These are phyloP conservation scores for Carex sylvatica DNA, from an alignment of 202 grass and related monocot genomes.

Conservation along the genomic window DNA sequence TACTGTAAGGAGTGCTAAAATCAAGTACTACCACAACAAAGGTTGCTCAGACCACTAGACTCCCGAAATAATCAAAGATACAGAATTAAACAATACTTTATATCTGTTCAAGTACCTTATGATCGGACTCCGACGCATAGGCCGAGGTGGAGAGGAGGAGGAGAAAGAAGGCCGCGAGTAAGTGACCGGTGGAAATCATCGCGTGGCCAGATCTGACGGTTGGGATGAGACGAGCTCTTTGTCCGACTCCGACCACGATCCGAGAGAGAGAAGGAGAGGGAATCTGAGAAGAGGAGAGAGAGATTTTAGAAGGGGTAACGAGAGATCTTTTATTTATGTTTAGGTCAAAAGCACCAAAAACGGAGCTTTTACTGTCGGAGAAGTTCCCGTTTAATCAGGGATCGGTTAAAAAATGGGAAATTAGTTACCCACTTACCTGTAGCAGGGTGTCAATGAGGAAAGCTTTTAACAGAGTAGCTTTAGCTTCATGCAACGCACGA, in stretches of 20 bases:
- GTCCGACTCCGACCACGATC: constrained; percentile 27
- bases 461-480: too few species aligned
- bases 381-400: neutral
- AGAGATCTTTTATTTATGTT: constrained; percentile 11
- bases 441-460: neutral
- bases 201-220: constrained; percentile 36
- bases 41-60: neutral
- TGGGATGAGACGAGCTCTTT: neutral
- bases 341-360: constrained; percentile 1
- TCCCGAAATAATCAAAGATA: neutral
- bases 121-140: constrained; percentile 72
- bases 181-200: constrained; percentile 6
- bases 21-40: neutral
- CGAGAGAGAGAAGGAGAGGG: neutral
- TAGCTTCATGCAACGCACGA: too few species aligned
- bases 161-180: constrained; percentile 25
- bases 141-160: constrained; percentile 36
- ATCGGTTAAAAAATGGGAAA: constrained; percentile 10
- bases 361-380: constrained; percentile 17
- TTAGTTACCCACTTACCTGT: constrained; percentile 18
- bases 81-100: neutral
- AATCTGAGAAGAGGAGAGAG: constrained; percentile 8
- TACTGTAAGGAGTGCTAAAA: neutral
- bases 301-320: neutral
- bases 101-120: constrained; percentile 53